Conservation (phyloP, 2,329 filamentous ascomycete species). For the Purpureocillium lavendulum region DNA sequence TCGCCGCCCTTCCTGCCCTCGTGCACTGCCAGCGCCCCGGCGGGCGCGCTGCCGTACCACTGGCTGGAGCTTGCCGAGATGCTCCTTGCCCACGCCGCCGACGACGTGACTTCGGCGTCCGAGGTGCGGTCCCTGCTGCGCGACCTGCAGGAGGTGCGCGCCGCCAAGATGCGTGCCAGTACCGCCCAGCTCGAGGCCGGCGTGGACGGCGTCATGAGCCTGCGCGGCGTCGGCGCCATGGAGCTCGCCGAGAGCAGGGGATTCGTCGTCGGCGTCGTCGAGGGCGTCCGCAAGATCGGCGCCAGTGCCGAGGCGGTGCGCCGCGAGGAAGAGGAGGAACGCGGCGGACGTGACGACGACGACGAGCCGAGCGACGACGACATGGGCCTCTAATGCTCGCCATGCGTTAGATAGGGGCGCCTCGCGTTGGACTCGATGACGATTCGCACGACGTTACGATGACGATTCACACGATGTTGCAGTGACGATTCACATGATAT, state of each 20-base stretch:
- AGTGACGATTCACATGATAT: too few species aligned
- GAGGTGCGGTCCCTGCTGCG: conserved; percentile 67
- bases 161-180: conserved; percentile 77
- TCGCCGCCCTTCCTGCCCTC: conserved; percentile 73
- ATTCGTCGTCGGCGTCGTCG: conserved; percentile 79
- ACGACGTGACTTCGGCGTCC: conserved; percentile 70
- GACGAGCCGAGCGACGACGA: conserved; percentile 50
- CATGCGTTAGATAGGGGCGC: too few species aligned
- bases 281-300: conserved; percentile 78
- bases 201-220: conserved; percentile 59
- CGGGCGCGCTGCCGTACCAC: conserved; percentile 77
- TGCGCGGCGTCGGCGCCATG: conserved; percentile 79
- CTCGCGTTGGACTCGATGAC: too few species aligned
- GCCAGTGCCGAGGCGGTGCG: conserved; percentile 70
- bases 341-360: conserved; percentile 52
- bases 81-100: conserved; percentile 73
- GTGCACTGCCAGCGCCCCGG: conserved; percentile 60
- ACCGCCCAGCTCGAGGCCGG: conserved; percentile 63
- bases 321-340: conserved; percentile 67
- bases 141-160: conserved; percentile 78
- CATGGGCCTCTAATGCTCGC: conserved; percentile 33
- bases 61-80: conserved; percentile 90
- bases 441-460: too few species aligned
- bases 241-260: conserved; percentile 81
- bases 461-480: too few species aligned